phyloP scores from a whole-genome alignment of 768 basidiomycete genomes.

The Imleria badia region DNA sequence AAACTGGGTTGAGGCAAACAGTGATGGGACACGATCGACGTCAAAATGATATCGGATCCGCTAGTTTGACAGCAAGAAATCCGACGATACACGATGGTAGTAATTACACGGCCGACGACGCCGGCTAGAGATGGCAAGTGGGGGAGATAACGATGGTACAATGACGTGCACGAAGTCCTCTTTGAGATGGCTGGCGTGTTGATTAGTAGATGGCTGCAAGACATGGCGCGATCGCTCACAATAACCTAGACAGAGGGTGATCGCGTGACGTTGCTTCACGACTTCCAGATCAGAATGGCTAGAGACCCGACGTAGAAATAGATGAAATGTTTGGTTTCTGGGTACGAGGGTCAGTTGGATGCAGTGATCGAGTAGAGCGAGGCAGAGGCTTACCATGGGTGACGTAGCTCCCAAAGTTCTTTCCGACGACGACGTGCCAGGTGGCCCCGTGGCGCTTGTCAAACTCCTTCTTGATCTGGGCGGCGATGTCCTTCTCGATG shows the following conservation, averaged over 20 bases:
- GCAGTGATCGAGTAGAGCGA: not conserved
- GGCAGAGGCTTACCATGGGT: slow-evolving; percentile 64
- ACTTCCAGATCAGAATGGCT: slow-evolving; percentile 95
- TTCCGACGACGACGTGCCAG: slow-evolving; percentile 99
- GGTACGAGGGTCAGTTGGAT: slow-evolving; percentile 6
- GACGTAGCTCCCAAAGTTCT: slow-evolving; percentile 98
- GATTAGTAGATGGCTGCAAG: not conserved
- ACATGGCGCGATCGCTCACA: slow-evolving; percentile 13
- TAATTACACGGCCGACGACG: slow-evolving; percentile 26
- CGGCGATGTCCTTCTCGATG: slow-evolving; percentile 98
- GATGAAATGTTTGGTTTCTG: slow-evolving; percentile 98
- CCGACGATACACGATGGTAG: slow-evolving; percentile 21
- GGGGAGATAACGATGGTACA: slow-evolving; percentile 25
- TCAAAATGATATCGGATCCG: not conserved
- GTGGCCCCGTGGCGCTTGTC: slow-evolving; percentile 90
- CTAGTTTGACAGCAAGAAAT: slow-evolving; percentile 7
- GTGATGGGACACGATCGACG: not conserved
- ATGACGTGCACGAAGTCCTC: slow-evolving; percentile 20
- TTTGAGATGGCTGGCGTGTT: slow-evolving; percentile 15
- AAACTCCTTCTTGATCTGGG: slow-evolving; percentile 97
- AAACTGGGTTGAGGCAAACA: not conserved
- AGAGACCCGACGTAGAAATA: slow-evolving; percentile 95
- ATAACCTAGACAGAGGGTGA: slow-evolving; percentile 22
- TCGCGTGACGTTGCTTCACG: slow-evolving; percentile 44
- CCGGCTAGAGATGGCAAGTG: slow-evolving; percentile 16